phyloP scores from a whole-genome alignment of 768 basidiomycete genomes.

The Suillus subluteus region DNA sequence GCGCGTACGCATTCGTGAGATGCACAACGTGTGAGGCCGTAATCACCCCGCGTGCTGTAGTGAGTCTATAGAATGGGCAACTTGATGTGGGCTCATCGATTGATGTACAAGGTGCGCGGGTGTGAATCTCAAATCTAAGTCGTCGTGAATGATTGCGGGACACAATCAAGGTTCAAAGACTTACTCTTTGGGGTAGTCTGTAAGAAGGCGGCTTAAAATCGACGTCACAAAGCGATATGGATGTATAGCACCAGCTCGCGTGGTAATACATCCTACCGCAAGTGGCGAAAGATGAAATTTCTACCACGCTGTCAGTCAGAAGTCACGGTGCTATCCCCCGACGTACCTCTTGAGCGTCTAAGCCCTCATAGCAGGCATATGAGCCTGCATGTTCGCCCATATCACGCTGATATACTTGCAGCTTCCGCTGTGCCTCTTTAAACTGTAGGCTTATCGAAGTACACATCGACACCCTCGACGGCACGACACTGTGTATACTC shows the following conservation, averaged over 20 bases:
- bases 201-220: conserved; percentile 55
- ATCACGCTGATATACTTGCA: conserved; percentile 50
- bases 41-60: conserved; percentile 47
- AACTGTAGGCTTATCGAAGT: conserved; percentile 37
- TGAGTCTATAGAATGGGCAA: conserved; percentile 39
- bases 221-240: conserved; percentile 72
- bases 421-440: conserved; percentile 42
- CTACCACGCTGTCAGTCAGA: conserved; percentile 36
- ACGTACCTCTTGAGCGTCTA: conserved; percentile 40
- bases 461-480: conserved; percentile 38
- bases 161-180: conserved; percentile 22
- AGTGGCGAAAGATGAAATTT: conserved; percentile 49
- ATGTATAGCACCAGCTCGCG: conserved; percentile 63
- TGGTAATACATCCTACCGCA: conserved; percentile 54
- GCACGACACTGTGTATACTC: conserved; percentile 32
- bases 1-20: conserved; percentile 58
- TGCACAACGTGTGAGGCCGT: conserved; percentile 48
- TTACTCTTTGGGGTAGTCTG: conserved; percentile 45
- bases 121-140: conserved; percentile 44
- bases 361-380: conserved; percentile 33
- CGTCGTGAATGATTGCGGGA: conserved; percentile 13
- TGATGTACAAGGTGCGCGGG: conserved; percentile 44
- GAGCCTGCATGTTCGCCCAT: conserved; percentile 50
- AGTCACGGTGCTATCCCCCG: background rate
- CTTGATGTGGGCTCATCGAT: conserved; percentile 32